A percentile compares a stretch with the other conserved stretches of the same genome.
Conservation (phyloP, 805 yeast species). For the Metschnikowia koreensis region DNA sequence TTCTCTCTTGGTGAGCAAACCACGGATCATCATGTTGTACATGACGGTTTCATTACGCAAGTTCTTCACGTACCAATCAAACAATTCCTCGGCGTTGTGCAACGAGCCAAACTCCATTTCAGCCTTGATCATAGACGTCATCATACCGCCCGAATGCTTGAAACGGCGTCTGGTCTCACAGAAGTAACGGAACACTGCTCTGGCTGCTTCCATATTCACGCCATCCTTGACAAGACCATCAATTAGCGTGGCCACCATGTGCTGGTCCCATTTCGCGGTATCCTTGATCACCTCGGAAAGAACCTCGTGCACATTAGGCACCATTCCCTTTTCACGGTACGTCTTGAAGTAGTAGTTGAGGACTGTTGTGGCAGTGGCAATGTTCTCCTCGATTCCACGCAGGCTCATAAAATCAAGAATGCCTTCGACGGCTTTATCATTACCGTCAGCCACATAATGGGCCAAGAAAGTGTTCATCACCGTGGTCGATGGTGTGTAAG, state of each 20-base stretch:
- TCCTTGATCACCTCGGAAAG: slow-evolving; percentile 40
- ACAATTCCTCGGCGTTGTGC: slow-evolving; percentile 29
- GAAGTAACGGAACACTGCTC: slow-evolving; percentile 46
- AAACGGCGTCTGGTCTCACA: slow-evolving; percentile 26
- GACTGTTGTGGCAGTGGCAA: slow-evolving; percentile 60
- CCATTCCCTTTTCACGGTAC: slow-evolving; percentile 41
- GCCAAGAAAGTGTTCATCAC: slow-evolving; percentile 54
- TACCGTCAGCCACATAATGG: slow-evolving; percentile 37
- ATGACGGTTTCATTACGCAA: slow-evolving; percentile 35
- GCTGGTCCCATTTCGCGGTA: slow-evolving; percentile 37
- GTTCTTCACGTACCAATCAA: slow-evolving; percentile 35
- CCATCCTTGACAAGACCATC: slow-evolving; percentile 51
- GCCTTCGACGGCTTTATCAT: slow-evolving; percentile 49
- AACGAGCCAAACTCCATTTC: slow-evolving; percentile 44
- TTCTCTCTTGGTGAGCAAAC: slow-evolving; percentile 31
- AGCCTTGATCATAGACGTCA: slow-evolving; percentile 47
- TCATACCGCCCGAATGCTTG: slow-evolving; percentile 31
- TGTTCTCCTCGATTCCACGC: slow-evolving; percentile 49
- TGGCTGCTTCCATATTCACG: slow-evolving; percentile 50
- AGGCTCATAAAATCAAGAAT: slow-evolving; percentile 45
- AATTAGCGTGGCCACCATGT: slow-evolving; percentile 51
- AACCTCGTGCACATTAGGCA: slow-evolving; percentile 40
- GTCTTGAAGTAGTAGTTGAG: slow-evolving; percentile 53
- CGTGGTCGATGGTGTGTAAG: slow-evolving; percentile 42
- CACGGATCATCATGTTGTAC: slow-evolving; percentile 41